Conservation (phyloP, 2,329 filamentous ascomycete genomes). For the Aspergillus sp. region DNA sequence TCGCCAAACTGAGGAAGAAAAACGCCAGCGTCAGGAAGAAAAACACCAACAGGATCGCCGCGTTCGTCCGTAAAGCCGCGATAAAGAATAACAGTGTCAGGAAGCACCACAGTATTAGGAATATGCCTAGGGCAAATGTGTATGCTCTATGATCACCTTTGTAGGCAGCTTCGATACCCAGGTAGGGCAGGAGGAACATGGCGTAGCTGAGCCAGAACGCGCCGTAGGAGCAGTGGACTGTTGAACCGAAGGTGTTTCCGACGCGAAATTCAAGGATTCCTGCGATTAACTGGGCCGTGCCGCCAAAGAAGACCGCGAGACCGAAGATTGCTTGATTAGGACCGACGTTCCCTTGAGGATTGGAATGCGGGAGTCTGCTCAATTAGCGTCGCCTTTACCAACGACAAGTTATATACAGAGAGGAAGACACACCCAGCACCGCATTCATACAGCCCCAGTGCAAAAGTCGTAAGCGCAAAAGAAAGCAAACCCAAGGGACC, state of each 20-base stretch:
- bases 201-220: conserved; percentile 57
- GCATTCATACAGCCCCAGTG: conserved; percentile 46
- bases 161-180: conserved; percentile 47
- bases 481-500: conserved; percentile 55
- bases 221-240: conserved; percentile 55
- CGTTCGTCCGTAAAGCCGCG: conserved; percentile 52
- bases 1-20: conserved; percentile 49
- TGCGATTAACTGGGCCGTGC: conserved; percentile 19
- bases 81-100: conserved; percentile 52
- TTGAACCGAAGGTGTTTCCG: conserved; percentile 59
- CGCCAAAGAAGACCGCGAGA: conserved; percentile 23
- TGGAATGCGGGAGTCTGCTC: conserved; percentile 17
- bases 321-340: conserved; percentile 21
- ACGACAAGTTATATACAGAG: background rate
- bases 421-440: conserved; percentile 40
- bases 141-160: conserved; percentile 30
- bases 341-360: conserved; percentile 15
- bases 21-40: conserved; percentile 54
- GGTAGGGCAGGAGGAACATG: conserved; percentile 49
- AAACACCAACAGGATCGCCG: conserved; percentile 53
- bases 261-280: conserved; percentile 40
- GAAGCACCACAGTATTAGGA: conserved; percentile 55
- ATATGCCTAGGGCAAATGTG: conserved; percentile 51
- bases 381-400: background rate
- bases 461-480: conserved; percentile 61